Conservation (phyloP, 2,329 filamentous ascomycete species). For the Dactylellina haptotyla region DNA sequence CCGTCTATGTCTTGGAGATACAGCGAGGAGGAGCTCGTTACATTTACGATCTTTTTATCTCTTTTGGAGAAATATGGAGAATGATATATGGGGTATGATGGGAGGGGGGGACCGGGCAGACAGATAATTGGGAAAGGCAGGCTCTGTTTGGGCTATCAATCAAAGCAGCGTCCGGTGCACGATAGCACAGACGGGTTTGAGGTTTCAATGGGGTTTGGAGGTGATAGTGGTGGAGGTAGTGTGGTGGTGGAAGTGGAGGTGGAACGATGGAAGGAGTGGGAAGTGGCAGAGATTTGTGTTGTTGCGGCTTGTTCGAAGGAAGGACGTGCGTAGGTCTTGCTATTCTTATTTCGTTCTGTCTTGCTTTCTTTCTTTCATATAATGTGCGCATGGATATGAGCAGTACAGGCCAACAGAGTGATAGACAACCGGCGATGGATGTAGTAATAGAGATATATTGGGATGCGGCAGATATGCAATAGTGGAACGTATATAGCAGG, state of each 20-base stretch:
- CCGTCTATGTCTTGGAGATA: slow-evolving; percentile 6
- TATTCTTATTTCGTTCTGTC: background rate
- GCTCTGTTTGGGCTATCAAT: slow-evolving; percentile 4
- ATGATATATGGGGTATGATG: background rate
- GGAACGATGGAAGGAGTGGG: background rate
- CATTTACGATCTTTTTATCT: slow-evolving; percentile 20
- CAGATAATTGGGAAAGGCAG: slow-evolving; percentile 4
- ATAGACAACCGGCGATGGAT: background rate
- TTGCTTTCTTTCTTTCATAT: background rate
- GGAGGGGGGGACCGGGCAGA: background rate
- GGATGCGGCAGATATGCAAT: slow-evolving; percentile 8
- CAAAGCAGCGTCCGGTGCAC: slow-evolving; percentile 8
- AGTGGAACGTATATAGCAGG: background rate
- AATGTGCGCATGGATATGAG: slow-evolving; percentile 45
- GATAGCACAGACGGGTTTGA: slow-evolving; percentile 4
- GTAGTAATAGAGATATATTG: slow-evolving; percentile 2
- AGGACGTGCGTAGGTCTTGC: background rate
- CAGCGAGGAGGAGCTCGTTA: slow-evolving; percentile 10
- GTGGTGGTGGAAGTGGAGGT: slow-evolving; percentile 5
- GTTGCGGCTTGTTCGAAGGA: slow-evolving; percentile 23
- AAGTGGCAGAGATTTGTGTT: slow-evolving; percentile 4
- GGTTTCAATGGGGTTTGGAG: slow-evolving; percentile 10
- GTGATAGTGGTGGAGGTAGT: background rate
- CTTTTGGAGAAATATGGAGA: background rate
- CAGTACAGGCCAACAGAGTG: slow-evolving; percentile 12